Evolutionary conservation across 2,329 filamentous ascomycete species (phyloP), one percentile per base, ranked within the genome.

Genomic region (Aureobasidium lini): DNA sequence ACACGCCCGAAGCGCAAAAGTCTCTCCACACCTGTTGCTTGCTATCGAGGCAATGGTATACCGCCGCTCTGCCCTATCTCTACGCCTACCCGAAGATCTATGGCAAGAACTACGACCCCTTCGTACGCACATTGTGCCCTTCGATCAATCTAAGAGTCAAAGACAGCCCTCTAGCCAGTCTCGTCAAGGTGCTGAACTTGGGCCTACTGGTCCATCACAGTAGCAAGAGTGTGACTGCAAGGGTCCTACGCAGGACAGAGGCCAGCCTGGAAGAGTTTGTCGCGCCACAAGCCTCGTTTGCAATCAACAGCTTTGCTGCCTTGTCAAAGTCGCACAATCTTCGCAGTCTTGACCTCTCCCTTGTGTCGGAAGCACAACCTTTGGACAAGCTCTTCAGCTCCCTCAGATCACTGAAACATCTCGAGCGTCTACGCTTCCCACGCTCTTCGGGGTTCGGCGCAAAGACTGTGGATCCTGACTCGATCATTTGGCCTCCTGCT

Each of bases 271-370:
- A 79, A 62, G 68, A 71, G n/a, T 85, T 85, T 66, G 68, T 79
- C 48, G 82, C 83, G 1, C 84, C 84, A 1, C 80, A 81, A 61
- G 76, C 79, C 4, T 79, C 78, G 4, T 85, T 86, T 64, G 79
- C 78, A 2, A 70, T 80, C 54, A 82, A 83, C 62, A 81, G 80
- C 66, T 79, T 84, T 63, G 76, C 81, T 2, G 75, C 80, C 2
- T 67, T 86, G 18, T 76, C 77, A 2, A 85, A 84, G 70, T 84
- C 82, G 68, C 63, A 64, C 6, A 72, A 75, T 0, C 72, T 86
- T 4, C 70, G 70, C 9, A 62, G 73, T 2, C 71, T 85, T 15
- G 79, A 85, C 64, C 70, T 86, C 6, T 77, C 75, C 4, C 73
- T 82, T 3, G 77, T 84, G 6, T 74, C 71, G 11, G 80, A 82